Percentiles rank a stretch among this genome's conserved stretches.
These are phyloP conservation scores for Lactifluus echinatus DNA, from an alignment of 768 basidiomycete genomes.

Conservation along the genomic window DNA sequence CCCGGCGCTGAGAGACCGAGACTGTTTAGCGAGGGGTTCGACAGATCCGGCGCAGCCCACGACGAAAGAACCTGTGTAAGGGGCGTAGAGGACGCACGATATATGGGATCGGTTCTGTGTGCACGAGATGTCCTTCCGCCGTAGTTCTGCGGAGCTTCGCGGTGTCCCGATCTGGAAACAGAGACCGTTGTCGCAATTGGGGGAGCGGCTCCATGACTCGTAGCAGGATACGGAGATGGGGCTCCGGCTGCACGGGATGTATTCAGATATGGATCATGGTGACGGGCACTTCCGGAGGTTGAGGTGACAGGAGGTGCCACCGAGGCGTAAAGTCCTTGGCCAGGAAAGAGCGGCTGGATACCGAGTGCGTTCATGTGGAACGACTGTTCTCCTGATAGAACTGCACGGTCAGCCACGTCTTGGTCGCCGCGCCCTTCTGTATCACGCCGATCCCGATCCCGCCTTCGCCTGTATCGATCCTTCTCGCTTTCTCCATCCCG, in stretches of 20 bases:
- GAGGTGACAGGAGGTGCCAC: neutral
- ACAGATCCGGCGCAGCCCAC: conserved; percentile 7
- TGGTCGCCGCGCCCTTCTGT: neutral
- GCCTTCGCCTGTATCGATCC: conserved; percentile 1
- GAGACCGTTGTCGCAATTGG: neutral
- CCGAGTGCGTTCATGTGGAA: conserved; percentile 10
- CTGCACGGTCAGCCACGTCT: neutral
- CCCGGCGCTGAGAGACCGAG: conserved; percentile 14
- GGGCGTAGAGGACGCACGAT: conserved; percentile 15
- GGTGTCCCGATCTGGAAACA: conserved; percentile 1
- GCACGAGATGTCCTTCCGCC: neutral
- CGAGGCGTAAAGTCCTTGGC: conserved; percentile 1
- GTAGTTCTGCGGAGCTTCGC: neutral
- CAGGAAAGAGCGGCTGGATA: conserved; percentile 5
- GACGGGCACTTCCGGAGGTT: neutral
- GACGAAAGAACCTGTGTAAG: conserved; percentile 3
- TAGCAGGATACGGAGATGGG: neutral
- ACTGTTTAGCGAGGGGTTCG: conserved; percentile 13
- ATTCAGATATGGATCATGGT: neutral
- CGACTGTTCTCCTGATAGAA: neutral
- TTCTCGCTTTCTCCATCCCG: conserved; percentile 9
- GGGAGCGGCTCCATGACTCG: neutral
- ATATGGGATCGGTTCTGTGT: neutral
- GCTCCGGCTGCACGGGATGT: conserved; percentile 1
- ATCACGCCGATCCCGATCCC: conserved; percentile 9